Evolutionary conservation across 352 stramenopile genomes (phyloP).

Genomic region (Pythium myriotylum): DNA sequence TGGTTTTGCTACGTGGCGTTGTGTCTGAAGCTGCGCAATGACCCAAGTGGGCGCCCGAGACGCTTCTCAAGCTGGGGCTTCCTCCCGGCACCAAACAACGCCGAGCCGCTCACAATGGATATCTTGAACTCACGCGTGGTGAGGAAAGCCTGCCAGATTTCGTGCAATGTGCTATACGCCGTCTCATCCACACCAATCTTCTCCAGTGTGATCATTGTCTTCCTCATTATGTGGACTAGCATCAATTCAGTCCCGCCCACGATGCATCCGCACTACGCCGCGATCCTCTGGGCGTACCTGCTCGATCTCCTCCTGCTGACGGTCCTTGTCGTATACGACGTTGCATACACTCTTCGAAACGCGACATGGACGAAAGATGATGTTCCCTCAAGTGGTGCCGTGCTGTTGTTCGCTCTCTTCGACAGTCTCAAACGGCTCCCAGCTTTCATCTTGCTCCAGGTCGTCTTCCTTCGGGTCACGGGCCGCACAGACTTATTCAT

Average conservation of each 20-base stretch:
- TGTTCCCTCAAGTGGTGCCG: conserved; percentile 50
- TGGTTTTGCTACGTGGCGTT: conserved; percentile 73
- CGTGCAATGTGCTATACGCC: conserved; percentile 70
- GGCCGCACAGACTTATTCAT: conserved; percentile 70
- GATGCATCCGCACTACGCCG: conserved; percentile 75
- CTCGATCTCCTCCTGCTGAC: conserved; percentile 62
- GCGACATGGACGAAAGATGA: conserved; percentile 74
- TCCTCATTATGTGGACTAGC: conserved; percentile 53
- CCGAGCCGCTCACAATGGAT: conserved; percentile 57
- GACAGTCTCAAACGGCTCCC: conserved; percentile 56
- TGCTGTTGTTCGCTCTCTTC: conserved; percentile 55
- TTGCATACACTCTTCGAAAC: conserved; percentile 66
- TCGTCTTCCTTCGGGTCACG: conserved; percentile 62
- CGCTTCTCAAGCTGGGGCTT: conserved; percentile 60
- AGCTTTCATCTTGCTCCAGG: conserved; percentile 46
- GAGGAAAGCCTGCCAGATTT: conserved; percentile 72
- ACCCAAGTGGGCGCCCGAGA: conserved; percentile 60
- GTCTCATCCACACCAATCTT: conserved; percentile 67
- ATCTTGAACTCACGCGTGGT: conserved; percentile 76
- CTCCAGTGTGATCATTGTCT: conserved; percentile 59
- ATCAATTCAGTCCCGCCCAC: conserved; percentile 51
- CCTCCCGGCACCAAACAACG: conserved; percentile 54
- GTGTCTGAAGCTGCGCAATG: conserved; percentile 67
- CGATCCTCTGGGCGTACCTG: conserved; percentile 65
- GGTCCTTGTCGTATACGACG: conserved; percentile 64